Evolutionary conservation across 2,329 filamentous ascomycete species (phyloP).

Genomic region (Ceratocystis alfenasii): DNA sequence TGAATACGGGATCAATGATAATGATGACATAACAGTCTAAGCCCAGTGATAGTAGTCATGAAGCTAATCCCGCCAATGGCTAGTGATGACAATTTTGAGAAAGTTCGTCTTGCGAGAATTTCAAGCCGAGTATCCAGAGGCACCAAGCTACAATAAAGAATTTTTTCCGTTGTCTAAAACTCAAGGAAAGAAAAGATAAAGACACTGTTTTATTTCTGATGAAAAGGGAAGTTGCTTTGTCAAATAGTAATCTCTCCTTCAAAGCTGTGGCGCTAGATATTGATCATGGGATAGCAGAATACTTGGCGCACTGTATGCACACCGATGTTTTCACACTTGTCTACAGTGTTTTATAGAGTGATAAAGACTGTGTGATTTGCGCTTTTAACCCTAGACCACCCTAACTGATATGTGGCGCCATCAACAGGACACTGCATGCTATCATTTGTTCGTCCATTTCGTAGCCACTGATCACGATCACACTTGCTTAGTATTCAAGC

Average conservation of each 20-base stretch:
- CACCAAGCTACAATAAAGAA: not conserved
- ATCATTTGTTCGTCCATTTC: too few relatives aligned
- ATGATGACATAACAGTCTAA: conserved; percentile 28
- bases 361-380: not conserved
- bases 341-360: not conserved
- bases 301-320: not conserved
- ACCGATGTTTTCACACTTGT: not conserved
- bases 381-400: not conserved
- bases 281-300: not conserved
- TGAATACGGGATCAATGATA: conserved; percentile 67
- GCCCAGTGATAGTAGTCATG: not conserved
- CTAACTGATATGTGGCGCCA: not conserved
- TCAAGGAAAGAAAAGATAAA: not conserved
- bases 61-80: not conserved
- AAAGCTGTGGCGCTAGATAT: not conserved
- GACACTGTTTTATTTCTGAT: not conserved
- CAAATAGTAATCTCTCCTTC: not conserved
- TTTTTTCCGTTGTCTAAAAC: not conserved
- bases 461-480: too few relatives aligned
- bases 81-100: not conserved
- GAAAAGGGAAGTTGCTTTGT: not conserved
- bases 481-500: too few relatives aligned
- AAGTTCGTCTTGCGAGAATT: not conserved
- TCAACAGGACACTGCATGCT: not conserved
- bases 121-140: not conserved